Conservation (phyloP, 495 filamentous ascomycete species). For the Neurospora sp. region DNA sequence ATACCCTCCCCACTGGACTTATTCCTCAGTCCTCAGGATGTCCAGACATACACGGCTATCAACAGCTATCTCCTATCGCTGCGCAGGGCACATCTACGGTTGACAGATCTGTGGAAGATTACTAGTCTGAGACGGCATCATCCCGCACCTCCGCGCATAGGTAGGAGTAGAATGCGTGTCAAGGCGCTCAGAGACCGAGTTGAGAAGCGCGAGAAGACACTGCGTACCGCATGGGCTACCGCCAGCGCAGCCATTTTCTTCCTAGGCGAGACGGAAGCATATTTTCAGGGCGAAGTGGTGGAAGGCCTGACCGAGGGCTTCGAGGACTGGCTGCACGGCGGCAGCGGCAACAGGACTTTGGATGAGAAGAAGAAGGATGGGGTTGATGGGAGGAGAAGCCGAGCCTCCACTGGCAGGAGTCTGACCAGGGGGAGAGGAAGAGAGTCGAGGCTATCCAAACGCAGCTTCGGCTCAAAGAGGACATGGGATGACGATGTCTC, state of each 20-base stretch:
- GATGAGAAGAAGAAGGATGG: constrained; percentile 5
- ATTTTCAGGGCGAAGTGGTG: constrained; percentile 84
- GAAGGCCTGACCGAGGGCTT: constrained; percentile 66
- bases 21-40: constrained; percentile 65
- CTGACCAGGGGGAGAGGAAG: background rate
- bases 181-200: constrained; percentile 43
- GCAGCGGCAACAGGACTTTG: constrained; percentile 13
- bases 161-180: constrained; percentile 41
- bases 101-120: constrained; percentile 78
- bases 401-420: constrained; percentile 5
- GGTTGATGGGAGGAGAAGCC: background rate
- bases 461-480: background rate
- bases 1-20: constrained; percentile 77
- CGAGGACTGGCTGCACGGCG: constrained; percentile 34
- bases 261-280: constrained; percentile 71
- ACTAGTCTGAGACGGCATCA: constrained; percentile 64
- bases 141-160: constrained; percentile 52
- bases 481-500: background rate
- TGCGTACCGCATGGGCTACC: constrained; percentile 81
- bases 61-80: constrained; percentile 80
- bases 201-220: constrained; percentile 46
- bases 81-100: constrained; percentile 67
- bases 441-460: background rate
- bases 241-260: constrained; percentile 76
- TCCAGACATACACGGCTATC: constrained; percentile 69